These are phyloP conservation scores for Ascochyta fabae DNA, from an alignment of 2,329 filamentous ascomycete species.

Conservation along the genomic window DNA sequence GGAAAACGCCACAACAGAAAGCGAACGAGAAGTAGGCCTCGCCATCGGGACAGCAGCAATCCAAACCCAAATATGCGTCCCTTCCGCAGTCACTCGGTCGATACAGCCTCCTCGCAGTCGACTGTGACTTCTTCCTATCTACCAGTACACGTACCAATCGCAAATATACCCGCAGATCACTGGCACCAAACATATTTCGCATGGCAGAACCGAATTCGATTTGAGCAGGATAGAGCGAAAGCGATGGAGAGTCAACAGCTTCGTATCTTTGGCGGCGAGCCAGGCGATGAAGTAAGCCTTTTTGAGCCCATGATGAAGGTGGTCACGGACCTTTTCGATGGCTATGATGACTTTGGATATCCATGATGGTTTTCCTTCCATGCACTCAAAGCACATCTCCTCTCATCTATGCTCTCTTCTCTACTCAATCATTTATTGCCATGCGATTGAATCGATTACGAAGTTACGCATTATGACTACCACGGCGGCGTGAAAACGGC, in stretches of 20 bases:
- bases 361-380: conserved; percentile 35
- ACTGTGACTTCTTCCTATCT: conserved; percentile 33
- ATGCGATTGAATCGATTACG: conserved; percentile 10
- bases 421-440: conserved; percentile 2
- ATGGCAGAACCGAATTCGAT: conserved; percentile 45
- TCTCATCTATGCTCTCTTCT: conserved; percentile 24
- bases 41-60: conserved; percentile 45
- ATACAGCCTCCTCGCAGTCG: conserved; percentile 36
- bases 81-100: conserved; percentile 39
- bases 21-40: conserved; percentile 52
- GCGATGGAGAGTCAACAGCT: conserved; percentile 46
- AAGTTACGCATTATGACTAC: conserved; percentile 5
- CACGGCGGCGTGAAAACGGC: neutral
- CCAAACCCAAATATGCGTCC: conserved; percentile 33
- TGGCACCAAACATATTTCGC: conserved; percentile 48
- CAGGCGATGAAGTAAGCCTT: conserved; percentile 51
- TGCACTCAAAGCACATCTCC: conserved; percentile 8
- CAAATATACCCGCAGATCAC: conserved; percentile 32
- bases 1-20: conserved; percentile 54
- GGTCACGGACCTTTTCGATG: conserved; percentile 54
- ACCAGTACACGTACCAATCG: conserved; percentile 22
- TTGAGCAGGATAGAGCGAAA: conserved; percentile 37
- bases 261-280: conserved; percentile 53
- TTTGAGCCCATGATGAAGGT: conserved; percentile 56
- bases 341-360: conserved; percentile 53